phyloP scores from a whole-genome alignment of 1,284 basidiomycete genomes.

The Moesziomyces antarcticus region DNA sequence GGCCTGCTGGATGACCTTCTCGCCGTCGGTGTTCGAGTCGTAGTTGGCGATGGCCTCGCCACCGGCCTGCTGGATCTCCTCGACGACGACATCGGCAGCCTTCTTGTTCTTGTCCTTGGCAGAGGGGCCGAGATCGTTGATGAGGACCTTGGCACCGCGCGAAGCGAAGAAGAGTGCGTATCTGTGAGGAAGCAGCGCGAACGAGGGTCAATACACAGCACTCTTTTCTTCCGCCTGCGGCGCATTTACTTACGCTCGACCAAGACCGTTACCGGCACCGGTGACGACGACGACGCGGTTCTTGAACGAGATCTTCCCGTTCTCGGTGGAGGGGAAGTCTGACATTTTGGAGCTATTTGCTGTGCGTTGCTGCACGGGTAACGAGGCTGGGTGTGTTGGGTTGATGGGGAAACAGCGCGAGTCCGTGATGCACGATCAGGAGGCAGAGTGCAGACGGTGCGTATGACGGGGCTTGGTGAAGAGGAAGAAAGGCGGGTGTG shows the following conservation, averaged over 20 bases:
- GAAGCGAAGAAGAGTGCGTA: conserved; percentile 91
- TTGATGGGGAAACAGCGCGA: too few relatives aligned
- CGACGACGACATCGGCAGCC: conserved; percentile 91
- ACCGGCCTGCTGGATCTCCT: conserved; percentile 78
- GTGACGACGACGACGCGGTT: conserved; percentile 93
- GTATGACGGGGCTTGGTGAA: not conserved
- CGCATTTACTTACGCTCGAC: conserved; percentile 77
- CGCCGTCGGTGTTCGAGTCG: conserved; percentile 89
- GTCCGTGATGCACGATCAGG: not conserved
- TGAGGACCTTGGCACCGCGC: conserved; percentile 83
- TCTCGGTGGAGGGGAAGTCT: conserved; percentile 63
- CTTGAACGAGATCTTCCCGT: conserved; percentile 75
- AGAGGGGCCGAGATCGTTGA: conserved; percentile 65
- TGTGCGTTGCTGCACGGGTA: conserved; percentile 19
- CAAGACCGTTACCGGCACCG: conserved; percentile 94
- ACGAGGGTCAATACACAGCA: not conserved
- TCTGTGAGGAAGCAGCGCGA: conserved; percentile 69
- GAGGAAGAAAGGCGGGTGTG: not conserved
- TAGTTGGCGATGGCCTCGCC: conserved; percentile 80
- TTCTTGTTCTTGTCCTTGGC: conserved; percentile 92
- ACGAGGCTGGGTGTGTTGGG: not conserved
- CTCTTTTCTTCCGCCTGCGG: conserved; percentile 76
- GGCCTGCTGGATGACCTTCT: conserved; percentile 86
- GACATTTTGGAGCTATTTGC: conserved; percentile 49
- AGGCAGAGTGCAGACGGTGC: not conserved